Conservation (phyloP, 1,284 basidiomycete genomes). For the Pseudozyma pruni region DNA sequence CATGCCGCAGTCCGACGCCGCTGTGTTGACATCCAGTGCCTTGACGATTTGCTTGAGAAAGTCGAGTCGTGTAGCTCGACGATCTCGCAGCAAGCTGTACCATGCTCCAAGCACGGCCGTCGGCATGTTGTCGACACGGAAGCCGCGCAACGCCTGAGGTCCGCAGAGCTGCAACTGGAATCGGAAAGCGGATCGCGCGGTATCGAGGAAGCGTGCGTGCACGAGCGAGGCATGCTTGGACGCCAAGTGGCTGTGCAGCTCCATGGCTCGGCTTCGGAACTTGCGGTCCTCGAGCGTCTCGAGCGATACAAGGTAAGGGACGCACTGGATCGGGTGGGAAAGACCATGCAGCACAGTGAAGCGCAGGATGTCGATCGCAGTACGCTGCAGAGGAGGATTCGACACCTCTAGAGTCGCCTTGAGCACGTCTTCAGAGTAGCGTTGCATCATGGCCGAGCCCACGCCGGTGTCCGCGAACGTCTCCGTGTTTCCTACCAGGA, state of each 20-base stretch:
- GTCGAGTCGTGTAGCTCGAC: constrained; percentile 82
- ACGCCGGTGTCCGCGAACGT: constrained; percentile 97
- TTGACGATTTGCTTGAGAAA: constrained; percentile 85
- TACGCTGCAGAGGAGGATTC: constrained; percentile 75
- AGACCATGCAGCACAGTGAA: constrained; percentile 95
- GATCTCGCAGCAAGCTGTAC: constrained; percentile 90
- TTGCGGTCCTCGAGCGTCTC: constrained; percentile 79
- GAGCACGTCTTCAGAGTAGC: constrained; percentile 85
- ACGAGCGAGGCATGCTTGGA: constrained; percentile 89
- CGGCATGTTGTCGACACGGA: constrained; percentile 22
- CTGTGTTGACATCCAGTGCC: constrained; percentile 79
- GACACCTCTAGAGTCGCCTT: constrained; percentile 74
- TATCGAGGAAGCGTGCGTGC: constrained; percentile 83
- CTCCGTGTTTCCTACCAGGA: constrained; percentile 91
- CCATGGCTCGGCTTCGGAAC: constrained; percentile 80
- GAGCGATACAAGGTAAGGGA: constrained; percentile 90
- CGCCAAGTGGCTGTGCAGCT: constrained; percentile 83
- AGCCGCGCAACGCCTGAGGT: constrained; percentile 24
- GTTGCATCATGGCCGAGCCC: constrained; percentile 90
- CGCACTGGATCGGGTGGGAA: constrained; percentile 90
- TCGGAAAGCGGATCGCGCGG: constrained; percentile 81
- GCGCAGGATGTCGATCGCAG: constrained; percentile 88
- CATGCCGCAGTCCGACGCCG: constrained; percentile 35
- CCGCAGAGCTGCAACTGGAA: constrained; percentile 74
- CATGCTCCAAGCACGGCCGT: constrained; percentile 76